These are phyloP conservation scores for Elsinoe ampelina DNA, from an alignment of 2,329 filamentous ascomycete species.

Conservation along the genomic window DNA sequence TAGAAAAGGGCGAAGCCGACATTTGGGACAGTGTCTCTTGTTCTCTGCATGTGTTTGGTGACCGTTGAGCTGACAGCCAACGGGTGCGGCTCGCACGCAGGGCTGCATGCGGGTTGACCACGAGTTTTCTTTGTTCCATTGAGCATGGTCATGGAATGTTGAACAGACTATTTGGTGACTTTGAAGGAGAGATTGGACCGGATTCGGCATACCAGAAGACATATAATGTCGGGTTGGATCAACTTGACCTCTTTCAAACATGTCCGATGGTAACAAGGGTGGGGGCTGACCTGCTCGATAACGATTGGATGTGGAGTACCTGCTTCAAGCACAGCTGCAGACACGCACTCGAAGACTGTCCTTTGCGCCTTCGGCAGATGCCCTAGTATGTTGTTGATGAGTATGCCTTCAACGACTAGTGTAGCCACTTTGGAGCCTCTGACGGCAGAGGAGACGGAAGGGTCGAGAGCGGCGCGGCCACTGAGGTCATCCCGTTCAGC, in stretches of 20 bases:
- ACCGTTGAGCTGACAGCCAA: slow-evolving; percentile 10
- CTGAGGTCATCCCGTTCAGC: slow-evolving; percentile 9
- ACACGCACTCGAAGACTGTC: neutral
- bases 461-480: neutral
- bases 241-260: too few species aligned
- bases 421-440: neutral
- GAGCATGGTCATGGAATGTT: neutral
- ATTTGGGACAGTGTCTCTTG: slow-evolving; percentile 9
- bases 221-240: too few species aligned
- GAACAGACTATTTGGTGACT: too few species aligned
- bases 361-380: neutral
- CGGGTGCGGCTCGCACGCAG: slow-evolving; percentile 6
- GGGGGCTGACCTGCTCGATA: too few species aligned
- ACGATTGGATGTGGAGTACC: too few species aligned
- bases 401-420: neutral
- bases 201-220: too few species aligned
- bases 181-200: too few species aligned
- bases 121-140: neutral
- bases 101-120: slow-evolving; percentile 5
- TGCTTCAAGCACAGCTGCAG: too few species aligned
- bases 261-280: too few species aligned
- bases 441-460: neutral
- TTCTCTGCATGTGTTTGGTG: slow-evolving; percentile 1
- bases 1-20: neutral
- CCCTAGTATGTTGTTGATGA: neutral